Conservation (phyloP, 2,329 filamentous ascomycete species). For the Clonostachys byssicola region DNA sequence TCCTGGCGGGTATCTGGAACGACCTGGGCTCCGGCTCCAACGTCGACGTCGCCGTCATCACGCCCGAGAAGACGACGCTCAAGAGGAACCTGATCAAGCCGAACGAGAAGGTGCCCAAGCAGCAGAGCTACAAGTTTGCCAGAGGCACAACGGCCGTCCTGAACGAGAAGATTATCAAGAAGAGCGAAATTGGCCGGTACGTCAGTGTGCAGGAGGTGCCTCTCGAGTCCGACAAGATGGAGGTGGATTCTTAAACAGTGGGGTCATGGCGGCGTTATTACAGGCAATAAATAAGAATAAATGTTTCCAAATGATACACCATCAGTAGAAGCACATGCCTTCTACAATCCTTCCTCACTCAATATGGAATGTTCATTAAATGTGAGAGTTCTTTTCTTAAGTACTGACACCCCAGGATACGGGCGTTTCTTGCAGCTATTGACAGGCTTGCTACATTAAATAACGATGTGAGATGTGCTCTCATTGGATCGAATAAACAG, state of each 20-base stretch:
- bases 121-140: slow-evolving; percentile 87
- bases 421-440: no score
- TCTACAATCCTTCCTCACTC: no score
- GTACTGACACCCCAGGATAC: no score
- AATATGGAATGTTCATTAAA: no score
- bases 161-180: slow-evolving; percentile 93
- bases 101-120: slow-evolving; percentile 86
- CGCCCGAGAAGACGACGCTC: slow-evolving; percentile 88
- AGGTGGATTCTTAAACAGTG: slow-evolving; percentile 55
- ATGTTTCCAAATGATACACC: background rate
- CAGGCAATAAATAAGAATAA: background rate
- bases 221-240: slow-evolving; percentile 66
- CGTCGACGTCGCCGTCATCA: slow-evolving; percentile 95
- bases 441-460: no score
- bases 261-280: background rate
- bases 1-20: slow-evolving; percentile 97
- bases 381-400: no score
- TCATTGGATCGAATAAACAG: no score
- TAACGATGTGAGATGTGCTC: background rate
- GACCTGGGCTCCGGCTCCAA: slow-evolving; percentile 96
- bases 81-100: slow-evolving; percentile 91
- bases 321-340: background rate
- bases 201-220: slow-evolving; percentile 85
- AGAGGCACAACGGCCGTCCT: slow-evolving; percentile 92
- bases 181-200: slow-evolving; percentile 91